Evolutionary conservation across 768 basidiomycete species (phyloP), one percentile per base, ranked within the genome.

Genomic region (Terana coerulea): DNA sequence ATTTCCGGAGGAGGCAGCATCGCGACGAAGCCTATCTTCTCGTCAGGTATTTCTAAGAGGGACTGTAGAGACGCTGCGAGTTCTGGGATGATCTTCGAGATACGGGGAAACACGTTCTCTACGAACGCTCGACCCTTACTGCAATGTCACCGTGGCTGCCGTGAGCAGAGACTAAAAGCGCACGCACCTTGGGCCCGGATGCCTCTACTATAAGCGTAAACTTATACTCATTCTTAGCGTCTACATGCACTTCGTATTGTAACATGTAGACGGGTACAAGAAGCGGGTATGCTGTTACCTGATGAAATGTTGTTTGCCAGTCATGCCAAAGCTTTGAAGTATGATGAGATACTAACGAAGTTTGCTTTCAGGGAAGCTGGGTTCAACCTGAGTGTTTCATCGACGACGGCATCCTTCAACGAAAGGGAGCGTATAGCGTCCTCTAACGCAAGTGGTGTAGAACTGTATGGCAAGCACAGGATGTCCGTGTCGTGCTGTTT

Each of bases 251-350:
- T 44, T 73, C 58, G 59, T 83, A 86, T 56, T 76, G 75, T 17
- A 72, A 73, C 9, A 86, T 67, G 64, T 86, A 87, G 4, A 84
- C 61, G 4, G 84, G 84, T n/a, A 86, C 63, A 19, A 86, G 71
- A 28, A 86, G 68, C 3, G 84, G 84, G 55, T 80, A 83, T 31
- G 77, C 81, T 21, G 82, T 75, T 49, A 21, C 17, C 15, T 12
- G 1, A 29, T 12, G n/a, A 19, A 37, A 8, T 31, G 22, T 29
- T 47, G 25, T 15, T 29, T n/a, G n/a, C n/a, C n/a, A n/a, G n/a
- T n/a, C 35, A 37, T 6, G 15, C 5, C 21, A 5, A 6, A 19
- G 19, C 19, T 40, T 15, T 19, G 7, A 4, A 42, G 19, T n/a
- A 46, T 29, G 4, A 22, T 62, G 11, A 11, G 15, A 34, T n/a